phyloP scores from a whole-genome alignment of 768 basidiomycete genomes.

The Dacryopinax spathularia region DNA sequence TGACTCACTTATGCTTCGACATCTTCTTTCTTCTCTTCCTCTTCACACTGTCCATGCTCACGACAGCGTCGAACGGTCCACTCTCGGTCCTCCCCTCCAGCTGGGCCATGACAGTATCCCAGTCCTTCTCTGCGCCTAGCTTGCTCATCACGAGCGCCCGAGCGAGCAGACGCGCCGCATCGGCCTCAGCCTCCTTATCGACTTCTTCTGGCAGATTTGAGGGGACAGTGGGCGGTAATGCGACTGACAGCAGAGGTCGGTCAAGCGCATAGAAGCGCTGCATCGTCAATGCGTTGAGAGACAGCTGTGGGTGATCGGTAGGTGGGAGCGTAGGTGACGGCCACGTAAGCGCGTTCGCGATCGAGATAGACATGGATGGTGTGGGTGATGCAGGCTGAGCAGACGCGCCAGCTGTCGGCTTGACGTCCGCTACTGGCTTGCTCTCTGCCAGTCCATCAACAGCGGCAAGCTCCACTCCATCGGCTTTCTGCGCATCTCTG shows the following conservation, averaged over 20 bases:
- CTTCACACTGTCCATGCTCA: constrained; percentile 28
- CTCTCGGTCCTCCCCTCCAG: constrained; percentile 44
- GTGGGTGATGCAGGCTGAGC: neutral
- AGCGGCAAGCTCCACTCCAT: neutral
- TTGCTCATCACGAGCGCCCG: constrained; percentile 55
- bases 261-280: neutral
- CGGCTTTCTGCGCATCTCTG: neutral
- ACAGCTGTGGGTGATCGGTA: neutral
- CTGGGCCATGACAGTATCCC: constrained; percentile 52
- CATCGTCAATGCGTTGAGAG: neutral
- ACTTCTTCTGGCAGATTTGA: neutral
- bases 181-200: constrained; percentile 50
- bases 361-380: neutral
- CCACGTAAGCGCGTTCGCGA: neutral
- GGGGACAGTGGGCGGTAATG: neutral
- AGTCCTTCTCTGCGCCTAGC: constrained; percentile 45
- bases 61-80: constrained; percentile 27
- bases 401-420: neutral
- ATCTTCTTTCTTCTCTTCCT: constrained; percentile 34
- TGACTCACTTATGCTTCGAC: constrained; percentile 45
- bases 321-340: neutral
- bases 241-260: neutral
- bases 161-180: constrained; percentile 65
- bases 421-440: neutral
- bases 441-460: neutral